Base-by-base conservation (phyloP, 106 monocot genomes). In the Gastrodia elata region DNA sequence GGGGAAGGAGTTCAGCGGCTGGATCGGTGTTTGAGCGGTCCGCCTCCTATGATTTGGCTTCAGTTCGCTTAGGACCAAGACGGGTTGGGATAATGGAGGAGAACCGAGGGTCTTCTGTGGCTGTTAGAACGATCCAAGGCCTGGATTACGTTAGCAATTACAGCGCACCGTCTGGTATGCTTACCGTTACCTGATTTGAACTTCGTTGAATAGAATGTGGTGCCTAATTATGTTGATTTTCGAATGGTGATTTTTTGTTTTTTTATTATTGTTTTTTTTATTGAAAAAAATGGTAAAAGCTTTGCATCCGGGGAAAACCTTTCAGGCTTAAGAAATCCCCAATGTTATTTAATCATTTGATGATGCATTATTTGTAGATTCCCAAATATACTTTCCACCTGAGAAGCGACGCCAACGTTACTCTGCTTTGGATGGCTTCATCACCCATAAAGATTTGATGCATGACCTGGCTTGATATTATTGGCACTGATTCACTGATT, bases 111-210 rank as follows among this genome's bases (percentile, higher is more conserved):
- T 84, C 87, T 4, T 94, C 86, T 48, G 83, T 90, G 73, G 87
- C 87, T 20, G 87, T 90, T 65, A 86, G 84, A 83, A 87, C 90
- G 76, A 42, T 88, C 22, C 89, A 83, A 58, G 90, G 83, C 6
- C 30, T 82, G 27, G 82, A 80, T 72, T 81, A 85, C 37, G 72
- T 75, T 40, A 77, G 70, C 15, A 80, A 32, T 36, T 84, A 37
- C 27, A 37, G 5, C 18, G 37, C 36, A 6, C 37, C 36, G 67
- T 67, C 67, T 38, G 67, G 67, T 67, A 67, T 67, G 67, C 67
- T 67, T 2, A 1, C 7, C 16, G 20, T 67, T 37, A 8, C 35
- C 67, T 67, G 35, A 18, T 67, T 67, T 37, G 67, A 34, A 67
- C n/a, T 67, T 67, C 1, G n/a, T 13, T 37, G 18, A 0, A 20